Conservation (phyloP, 441 rosid species). For the Daphne laureola region DNA sequence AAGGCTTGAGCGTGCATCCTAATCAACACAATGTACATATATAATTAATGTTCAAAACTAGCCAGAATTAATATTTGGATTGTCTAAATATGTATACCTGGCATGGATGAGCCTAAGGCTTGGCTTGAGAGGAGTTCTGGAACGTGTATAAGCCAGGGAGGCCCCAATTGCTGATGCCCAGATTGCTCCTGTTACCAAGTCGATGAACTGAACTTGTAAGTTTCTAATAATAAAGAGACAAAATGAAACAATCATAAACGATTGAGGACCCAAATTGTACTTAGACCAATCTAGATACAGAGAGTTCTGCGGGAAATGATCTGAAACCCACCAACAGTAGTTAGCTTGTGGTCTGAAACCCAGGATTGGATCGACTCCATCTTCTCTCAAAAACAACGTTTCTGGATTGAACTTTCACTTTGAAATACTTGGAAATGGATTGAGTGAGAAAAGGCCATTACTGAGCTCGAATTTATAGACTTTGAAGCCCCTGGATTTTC, state of each 20-base stretch:
- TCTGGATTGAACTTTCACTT: background rate
- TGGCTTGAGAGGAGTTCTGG: conserved; percentile 49
- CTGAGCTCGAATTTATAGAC: conserved; percentile 20
- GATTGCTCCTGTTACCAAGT: conserved; percentile 28
- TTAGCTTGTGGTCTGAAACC: conserved; percentile 51
- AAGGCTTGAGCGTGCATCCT: conserved; percentile 72
- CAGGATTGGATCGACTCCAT: conserved; percentile 52
- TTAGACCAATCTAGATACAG: too few species aligned
- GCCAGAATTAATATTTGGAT: background rate
- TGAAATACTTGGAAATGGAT: too few species aligned
- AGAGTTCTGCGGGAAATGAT: background rate
- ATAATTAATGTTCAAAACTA: too few species aligned
- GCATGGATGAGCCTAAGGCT: conserved; percentile 69
- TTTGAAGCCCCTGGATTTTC: conserved; percentile 34
- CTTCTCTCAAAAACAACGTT: background rate
- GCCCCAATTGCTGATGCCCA: conserved; percentile 63
- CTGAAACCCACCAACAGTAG: conserved; percentile 41
- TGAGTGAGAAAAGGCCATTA: conserved; percentile 1
- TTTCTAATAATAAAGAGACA: background rate
- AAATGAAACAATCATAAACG: background rate
- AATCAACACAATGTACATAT: background rate
- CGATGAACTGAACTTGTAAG: too few species aligned
- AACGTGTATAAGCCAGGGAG: conserved; percentile 39
- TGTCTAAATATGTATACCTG: conserved; percentile 20
- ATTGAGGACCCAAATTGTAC: too few species aligned